Evolutionary conservation across 305 asterid species (phyloP), one percentile per base, ranked within the genome.

Genomic region (Solanum hybrid): DNA sequence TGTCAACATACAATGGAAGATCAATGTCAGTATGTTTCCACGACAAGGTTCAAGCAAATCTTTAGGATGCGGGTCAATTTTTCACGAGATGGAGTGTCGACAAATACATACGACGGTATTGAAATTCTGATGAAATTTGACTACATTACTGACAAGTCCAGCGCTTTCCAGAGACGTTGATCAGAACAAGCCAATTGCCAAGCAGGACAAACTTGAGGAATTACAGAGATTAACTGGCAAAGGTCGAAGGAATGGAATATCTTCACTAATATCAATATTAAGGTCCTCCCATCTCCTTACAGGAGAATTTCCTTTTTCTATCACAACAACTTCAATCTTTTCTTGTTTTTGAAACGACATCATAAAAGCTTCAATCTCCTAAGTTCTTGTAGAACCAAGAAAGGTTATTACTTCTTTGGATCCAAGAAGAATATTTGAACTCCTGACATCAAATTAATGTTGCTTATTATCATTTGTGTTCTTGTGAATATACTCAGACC

Each of bases 251-350:
- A 89, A 92, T 92, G 93, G 90, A 96, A 94, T 92, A 96, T 93
- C 93, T 77, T 93, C 77, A 40, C 46, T 94, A 96, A 84, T 84
- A 86, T 96, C 99, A 7, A 87, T 93, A 91, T 95, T 95, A 95
- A 96, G 92, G 90, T 96, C 97, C 92, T 95, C 96, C 99, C 99
- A 96, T 92, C 90, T 92, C 91, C 94, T 93, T 84, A 75, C 88
- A 84, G 36, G 87, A 84, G 87, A 86, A 87, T 89, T 90, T 3
- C 76, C 79, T 22, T 92, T 94, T 61, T 96, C 96, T 97, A 95
- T 96, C 64, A 87, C 90, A 31, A 69, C 13, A 89, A 81, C 35
- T 74, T 73, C 71, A 24, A 90, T 90, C 3, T 18, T 40, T 40
- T 40, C 16, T 40, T 40, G 46, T 40, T 40, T 11, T 40, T 40